Base-by-base conservation (phyloP, 768 basidiomycete genomes). In the Pleurotus cornucopiae region DNA sequence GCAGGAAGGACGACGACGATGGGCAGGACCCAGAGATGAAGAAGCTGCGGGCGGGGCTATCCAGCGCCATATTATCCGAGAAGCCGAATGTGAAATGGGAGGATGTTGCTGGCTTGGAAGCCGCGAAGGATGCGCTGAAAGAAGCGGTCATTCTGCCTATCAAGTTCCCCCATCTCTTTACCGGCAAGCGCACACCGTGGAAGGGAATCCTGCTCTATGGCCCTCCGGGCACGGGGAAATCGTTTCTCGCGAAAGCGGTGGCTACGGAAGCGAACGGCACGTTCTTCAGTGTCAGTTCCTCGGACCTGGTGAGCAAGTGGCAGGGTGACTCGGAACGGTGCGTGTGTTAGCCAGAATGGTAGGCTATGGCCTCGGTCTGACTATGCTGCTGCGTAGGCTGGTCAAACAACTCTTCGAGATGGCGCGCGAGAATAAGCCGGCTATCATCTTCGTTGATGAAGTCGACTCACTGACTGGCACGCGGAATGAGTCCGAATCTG, bases 111-210 rank as follows among this genome's bases (percentile, higher is more conserved):
- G 97, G 97, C 47, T 80, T 99, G 7, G 94, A 96, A 66, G 85
- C 83, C 23, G 97, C 96, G 44, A 99, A 98, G 71, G 94, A 95
- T 41, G 83, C 96, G 4, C 73, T 99, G 65, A 98, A 98, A 68
- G 97, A 98, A 69, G 96, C 97, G 38, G 97, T 98, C 67, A 97
- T 98, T 67, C 78, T 99, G n/a, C 97, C 97, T 3, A 98, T 98
- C 81, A 98, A 98, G 70, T 98, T 98, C 64, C 97, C 97, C 1
- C 94, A 98, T 71, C 81, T 99, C 25, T 99, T 99, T 73, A 98
- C 95, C 1, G 97, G 96, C 39, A 98, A 98, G 71, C 88, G 97
- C 14, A 98, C 95, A 7, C 96, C 97, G 2, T 98, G 97, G 97
- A 81, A 80, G 47, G 97, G 97, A 5, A 98, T 99, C 52, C 72